phyloP scores from a whole-genome alignment of 2,329 filamentous ascomycete species.

The Trichoderma citrinoviride region DNA sequence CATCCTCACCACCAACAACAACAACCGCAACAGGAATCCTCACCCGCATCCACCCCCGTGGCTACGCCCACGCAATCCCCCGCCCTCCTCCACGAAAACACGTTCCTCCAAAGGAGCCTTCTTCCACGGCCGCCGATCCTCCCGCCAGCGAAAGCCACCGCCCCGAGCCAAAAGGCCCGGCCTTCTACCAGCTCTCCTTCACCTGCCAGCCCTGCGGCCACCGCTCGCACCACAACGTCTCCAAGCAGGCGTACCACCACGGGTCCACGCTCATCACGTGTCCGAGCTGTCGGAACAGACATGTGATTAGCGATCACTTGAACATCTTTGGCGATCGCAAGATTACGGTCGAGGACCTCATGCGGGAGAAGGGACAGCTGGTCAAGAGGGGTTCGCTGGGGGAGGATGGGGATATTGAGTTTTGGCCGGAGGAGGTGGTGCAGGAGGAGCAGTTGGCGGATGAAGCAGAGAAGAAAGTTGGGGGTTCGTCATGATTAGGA shows the following conservation, averaged over 20 bases:
- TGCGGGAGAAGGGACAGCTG: constrained; percentile 70
- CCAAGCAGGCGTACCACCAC: constrained; percentile 92
- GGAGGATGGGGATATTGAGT: constrained; percentile 83
- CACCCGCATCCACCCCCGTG: constrained; percentile 23
- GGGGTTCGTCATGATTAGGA: background rate
- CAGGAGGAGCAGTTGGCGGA: constrained; percentile 24
- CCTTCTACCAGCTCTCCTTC: constrained; percentile 84
- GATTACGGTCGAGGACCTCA: constrained; percentile 72
- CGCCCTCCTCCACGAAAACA: constrained; percentile 29
- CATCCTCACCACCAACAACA: constrained; percentile 20
- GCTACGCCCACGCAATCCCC: constrained; percentile 39
- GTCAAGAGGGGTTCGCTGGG: constrained; percentile 70
- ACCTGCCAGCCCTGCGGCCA: constrained; percentile 83
- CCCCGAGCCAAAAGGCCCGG: constrained; percentile 44
- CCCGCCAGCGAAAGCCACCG: constrained; percentile 33
- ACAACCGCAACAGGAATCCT: background rate
- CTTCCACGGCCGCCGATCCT: constrained; percentile 23
- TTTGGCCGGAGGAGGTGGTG: constrained; percentile 71
- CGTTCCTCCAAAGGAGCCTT: constrained; percentile 12
- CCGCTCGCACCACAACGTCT: constrained; percentile 80
- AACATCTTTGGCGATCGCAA: constrained; percentile 69
- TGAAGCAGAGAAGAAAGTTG: constrained; percentile 16
- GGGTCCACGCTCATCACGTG: constrained; percentile 89
- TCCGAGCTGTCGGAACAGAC: constrained; percentile 78
- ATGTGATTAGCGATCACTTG: constrained; percentile 90